Evolutionary conservation across 345 rosid species (phyloP).

Genomic region (Passiflora organensis): DNA sequence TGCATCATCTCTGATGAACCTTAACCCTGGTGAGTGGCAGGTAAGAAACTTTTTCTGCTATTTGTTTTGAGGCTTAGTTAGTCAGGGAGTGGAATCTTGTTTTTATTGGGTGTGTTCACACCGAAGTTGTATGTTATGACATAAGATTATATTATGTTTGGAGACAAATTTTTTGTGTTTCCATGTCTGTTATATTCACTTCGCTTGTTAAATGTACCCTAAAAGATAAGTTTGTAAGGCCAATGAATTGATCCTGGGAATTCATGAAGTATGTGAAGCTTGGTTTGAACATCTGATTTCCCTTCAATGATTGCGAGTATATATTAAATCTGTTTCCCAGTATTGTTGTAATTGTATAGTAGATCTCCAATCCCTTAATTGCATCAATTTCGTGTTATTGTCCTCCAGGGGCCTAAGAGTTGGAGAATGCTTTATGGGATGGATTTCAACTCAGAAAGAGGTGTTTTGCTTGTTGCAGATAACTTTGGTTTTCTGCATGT

Average conservation of each 20-base stretch:
- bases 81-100: neutral
- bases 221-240: no score
- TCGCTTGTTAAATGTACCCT: neutral
- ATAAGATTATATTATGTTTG: neutral
- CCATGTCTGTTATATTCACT: neutral
- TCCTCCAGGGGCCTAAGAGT: slow-evolving; percentile 50
- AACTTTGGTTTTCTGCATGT: slow-evolving; percentile 74
- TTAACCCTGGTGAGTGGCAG: slow-evolving; percentile 96
- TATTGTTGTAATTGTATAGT: no score
- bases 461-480: slow-evolving; percentile 75
- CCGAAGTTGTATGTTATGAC: neutral
- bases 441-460: slow-evolving; percentile 82
- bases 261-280: no score
- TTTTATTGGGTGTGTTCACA: neutral
- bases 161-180: neutral
- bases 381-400: no score
- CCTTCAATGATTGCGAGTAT: no score
- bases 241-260: no score
- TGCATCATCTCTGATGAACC: slow-evolving; percentile 70
- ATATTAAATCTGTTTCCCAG: no score
- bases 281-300: no score
- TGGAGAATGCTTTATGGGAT: slow-evolving; percentile 97
- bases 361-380: no score
- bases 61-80: neutral
- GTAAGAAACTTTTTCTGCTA: slow-evolving; percentile 24